phyloP scores from a whole-genome alignment of 805 yeast species.

The Teunomyces kruisii region DNA sequence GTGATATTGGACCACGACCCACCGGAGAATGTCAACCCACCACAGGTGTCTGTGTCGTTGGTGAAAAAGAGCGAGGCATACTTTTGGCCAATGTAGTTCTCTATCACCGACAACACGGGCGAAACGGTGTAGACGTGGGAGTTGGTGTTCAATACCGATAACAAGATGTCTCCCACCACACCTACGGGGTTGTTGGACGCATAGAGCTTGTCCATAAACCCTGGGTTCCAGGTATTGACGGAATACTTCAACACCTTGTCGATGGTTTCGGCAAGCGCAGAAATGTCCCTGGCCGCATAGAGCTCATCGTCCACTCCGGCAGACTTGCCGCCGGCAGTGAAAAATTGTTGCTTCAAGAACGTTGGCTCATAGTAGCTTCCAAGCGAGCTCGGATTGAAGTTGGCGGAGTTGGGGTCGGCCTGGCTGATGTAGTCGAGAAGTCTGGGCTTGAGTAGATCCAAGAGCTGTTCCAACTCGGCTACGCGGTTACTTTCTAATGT shows the following conservation, averaged over 20 bases:
- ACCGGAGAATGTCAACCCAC: constrained; percentile 84
- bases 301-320: constrained; percentile 33
- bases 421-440: constrained; percentile 52
- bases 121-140: constrained; percentile 85
- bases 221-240: constrained; percentile 85
- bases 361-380: constrained; percentile 56
- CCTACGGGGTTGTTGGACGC: constrained; percentile 89
- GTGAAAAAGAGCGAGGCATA: constrained; percentile 66
- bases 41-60: constrained; percentile 49
- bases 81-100: constrained; percentile 61
- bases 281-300: constrained; percentile 16
- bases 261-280: constrained; percentile 44
- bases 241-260: constrained; percentile 63
- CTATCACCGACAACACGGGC: constrained; percentile 75
- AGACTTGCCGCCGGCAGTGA: constrained; percentile 14
- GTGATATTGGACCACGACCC: constrained; percentile 88
- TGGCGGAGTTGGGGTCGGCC: constrained; percentile 38
- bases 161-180: constrained; percentile 64
- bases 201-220: constrained; percentile 79
- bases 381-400: constrained; percentile 41
- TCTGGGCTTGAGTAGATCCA: constrained; percentile 50
- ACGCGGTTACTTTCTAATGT: constrained; percentile 49
- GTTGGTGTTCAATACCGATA: constrained; percentile 74
- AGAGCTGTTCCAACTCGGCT: constrained; percentile 54
- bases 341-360: constrained; percentile 36